Base-by-base conservation (phyloP, 1,284 basidiomycete species). In the Porogramme epimiltina region DNA sequence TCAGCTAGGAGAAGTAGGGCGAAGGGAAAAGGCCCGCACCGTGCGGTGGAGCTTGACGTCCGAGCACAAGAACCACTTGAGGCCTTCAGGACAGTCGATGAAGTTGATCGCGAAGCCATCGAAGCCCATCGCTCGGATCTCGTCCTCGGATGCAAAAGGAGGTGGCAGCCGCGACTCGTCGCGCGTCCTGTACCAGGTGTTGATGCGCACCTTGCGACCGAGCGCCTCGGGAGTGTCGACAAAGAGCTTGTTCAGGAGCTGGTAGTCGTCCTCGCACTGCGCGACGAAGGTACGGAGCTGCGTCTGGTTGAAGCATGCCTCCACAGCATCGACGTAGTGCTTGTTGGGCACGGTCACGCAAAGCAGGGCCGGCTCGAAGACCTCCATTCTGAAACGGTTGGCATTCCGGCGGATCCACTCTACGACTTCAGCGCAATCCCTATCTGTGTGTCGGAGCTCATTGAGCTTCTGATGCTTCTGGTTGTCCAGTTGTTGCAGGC, bases 231-330 rank as follows among this genome's bases (percentile, higher is more conserved):
- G 58, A 0, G 73, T 75, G 62, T 89, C 87, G 60, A 89, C 88
- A 58, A 93, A 78, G 26, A 83, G 71, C 31, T 73, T 70, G 58
- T 89, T 87, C 42, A 95, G 72, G 0, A 76, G 72, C 48, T 87
- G 77, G 52, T 92, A 92, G 66, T 99, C 96, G 33, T 91, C 88
- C 51, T 88, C 81, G 58, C 84, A 88, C 67, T 95, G 90, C 31
- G 87, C 86, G 3, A 99, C 85, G 67, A 99, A 90, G 0, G 87
- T 93, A 91, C 96, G 44, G 49, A 94, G 63, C 52, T 85, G 80
- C 44, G 70, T 72, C 18, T 62, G 63, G 48, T 65, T 79, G 55
- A 97, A 85, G 47, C 85, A 87, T 0, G 81, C 77, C 65, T 99
- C 96, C 5, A 98, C 82, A 5, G 88, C 84, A 62, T 82, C 73